These are phyloP conservation scores for Venturia carpophila DNA, from an alignment of 2,329 filamentous ascomycete species.

Conservation along the genomic window DNA sequence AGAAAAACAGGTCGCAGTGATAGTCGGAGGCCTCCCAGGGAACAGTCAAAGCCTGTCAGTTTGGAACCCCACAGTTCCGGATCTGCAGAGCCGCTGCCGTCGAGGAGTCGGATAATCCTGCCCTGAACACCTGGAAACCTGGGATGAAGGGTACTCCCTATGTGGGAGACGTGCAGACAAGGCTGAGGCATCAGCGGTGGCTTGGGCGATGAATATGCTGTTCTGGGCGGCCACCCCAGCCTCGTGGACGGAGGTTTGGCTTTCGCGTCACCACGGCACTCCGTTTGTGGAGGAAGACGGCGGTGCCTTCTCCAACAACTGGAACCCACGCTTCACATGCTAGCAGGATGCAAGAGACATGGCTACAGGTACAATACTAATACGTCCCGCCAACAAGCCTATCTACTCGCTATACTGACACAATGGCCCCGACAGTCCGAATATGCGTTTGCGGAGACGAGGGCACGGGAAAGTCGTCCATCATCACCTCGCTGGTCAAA, in stretches of 20 bases:
- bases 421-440: constrained; percentile 50
- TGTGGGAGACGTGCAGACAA: not conserved
- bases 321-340: not conserved
- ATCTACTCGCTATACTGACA: not conserved
- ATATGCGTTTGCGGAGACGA: constrained; percentile 97
- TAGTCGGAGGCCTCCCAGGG: not conserved
- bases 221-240: not conserved
- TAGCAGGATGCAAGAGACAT: constrained; percentile 20
- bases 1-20: not conserved
- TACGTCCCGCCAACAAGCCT: not conserved
- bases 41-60: not conserved
- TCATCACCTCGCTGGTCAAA: constrained; percentile 93
- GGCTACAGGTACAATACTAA: constrained; percentile 23
- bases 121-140: not conserved
- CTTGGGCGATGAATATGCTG: not conserved
- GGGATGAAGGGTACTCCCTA: no score
- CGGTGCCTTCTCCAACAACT: not conserved
- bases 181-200: not conserved
- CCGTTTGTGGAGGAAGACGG: not conserved
- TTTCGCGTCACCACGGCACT: not conserved
- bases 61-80: not conserved
- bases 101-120: not conserved
- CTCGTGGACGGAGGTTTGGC: not conserved
- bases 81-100: not conserved
- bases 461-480: constrained; percentile 44